A percentile compares a stretch with the other conserved stretches of the same genome.
phyloP scores from a whole-genome alignment of 441 rosid genomes.

The Rhodomyrtus psidioides region DNA sequence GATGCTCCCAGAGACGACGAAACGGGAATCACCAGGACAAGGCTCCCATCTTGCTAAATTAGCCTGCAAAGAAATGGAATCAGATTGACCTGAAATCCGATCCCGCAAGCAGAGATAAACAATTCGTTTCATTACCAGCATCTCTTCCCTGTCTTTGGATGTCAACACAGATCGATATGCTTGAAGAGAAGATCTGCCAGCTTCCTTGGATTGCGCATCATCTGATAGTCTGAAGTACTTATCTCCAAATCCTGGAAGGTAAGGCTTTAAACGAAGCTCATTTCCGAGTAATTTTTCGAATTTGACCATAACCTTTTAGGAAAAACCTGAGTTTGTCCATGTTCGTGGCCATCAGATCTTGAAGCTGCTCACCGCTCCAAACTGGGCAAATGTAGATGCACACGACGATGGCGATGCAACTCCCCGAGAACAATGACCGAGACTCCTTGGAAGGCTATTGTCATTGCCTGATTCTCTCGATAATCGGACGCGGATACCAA shows the following conservation, averaged over 20 bases:
- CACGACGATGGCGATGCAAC: conserved; percentile 2
- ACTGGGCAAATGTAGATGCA: conserved; percentile 18
- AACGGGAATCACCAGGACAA: conserved; percentile 11
- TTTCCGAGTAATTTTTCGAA: not conserved
- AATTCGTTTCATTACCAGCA: conserved; percentile 11
- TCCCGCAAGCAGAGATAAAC: not conserved
- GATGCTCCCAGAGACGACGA: conserved; percentile 18
- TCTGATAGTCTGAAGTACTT: conserved; percentile 1
- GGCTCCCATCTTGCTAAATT: conserved; percentile 21
- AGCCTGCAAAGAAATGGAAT: not conserved
- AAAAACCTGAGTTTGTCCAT: conserved; percentile 18
- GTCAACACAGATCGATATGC: conserved; percentile 18
- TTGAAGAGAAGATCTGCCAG: conserved; percentile 2
- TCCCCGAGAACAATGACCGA: conserved; percentile 17
- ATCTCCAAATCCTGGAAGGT: conserved; percentile 12
- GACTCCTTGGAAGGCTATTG: conserved; percentile 4
- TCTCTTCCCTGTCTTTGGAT: conserved; percentile 20
- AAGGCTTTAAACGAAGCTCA: not conserved
- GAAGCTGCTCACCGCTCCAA: conserved; percentile 26
- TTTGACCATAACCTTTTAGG: conserved; percentile 12
- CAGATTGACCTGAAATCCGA: not conserved
- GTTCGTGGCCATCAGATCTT: conserved; percentile 9
- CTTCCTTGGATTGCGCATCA: not conserved
- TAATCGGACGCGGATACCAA: conserved; percentile 17
- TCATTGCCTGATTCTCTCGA: conserved; percentile 10